A percentile compares a stretch with the other conserved stretches of the same genome.
Evolutionary conservation across 495 filamentous ascomycete species (phyloP).

Genomic region (Polyplosphaeria fusca): DNA sequence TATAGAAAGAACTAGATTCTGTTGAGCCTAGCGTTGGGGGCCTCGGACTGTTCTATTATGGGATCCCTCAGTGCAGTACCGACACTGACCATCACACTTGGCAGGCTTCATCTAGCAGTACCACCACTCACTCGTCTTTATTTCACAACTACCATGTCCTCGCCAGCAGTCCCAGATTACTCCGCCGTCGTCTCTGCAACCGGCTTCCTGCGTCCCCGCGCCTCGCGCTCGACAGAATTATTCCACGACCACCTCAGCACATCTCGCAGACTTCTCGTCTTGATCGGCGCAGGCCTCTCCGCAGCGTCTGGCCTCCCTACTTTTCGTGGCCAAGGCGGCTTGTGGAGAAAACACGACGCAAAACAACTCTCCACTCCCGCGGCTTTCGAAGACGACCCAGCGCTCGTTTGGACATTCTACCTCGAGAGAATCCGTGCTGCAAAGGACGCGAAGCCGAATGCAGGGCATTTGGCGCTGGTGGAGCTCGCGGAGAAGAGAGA

Average conservation of each 20-base stretch:
- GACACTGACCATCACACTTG: too few species aligned
- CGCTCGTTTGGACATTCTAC: conserved; percentile 27
- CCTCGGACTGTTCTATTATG: too few species aligned
- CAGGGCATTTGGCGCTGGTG: conserved; percentile 15
- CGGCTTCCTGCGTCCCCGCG: conserved; percentile 11
- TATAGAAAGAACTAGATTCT: too few species aligned
- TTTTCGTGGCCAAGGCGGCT: conserved; percentile 24
- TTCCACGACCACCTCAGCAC: conserved; percentile 5
- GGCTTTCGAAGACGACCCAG: conserved; percentile 19
- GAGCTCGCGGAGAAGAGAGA: conserved; percentile 11
- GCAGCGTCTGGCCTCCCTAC: conserved; percentile 26
- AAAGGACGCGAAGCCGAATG: conserved; percentile 23
- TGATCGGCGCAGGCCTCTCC: conserved; percentile 25
- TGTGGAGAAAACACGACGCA: conserved; percentile 18
- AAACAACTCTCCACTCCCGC: conserved; percentile 10
- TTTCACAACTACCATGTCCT: too few species aligned
- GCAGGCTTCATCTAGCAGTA: too few species aligned
- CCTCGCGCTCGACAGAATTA: not conserved
- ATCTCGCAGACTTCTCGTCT: conserved; percentile 21
- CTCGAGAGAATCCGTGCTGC: conserved; percentile 13
- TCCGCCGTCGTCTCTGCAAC: conserved; percentile 13
- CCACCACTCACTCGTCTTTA: too few species aligned
- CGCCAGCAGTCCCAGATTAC: conserved; percentile 3
- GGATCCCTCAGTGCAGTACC: too few species aligned
- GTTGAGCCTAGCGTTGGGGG: too few species aligned